Evolutionary conservation across 2,329 filamentous ascomycete genomes (phyloP).

Genomic region (Aspergillus vadensis): DNA sequence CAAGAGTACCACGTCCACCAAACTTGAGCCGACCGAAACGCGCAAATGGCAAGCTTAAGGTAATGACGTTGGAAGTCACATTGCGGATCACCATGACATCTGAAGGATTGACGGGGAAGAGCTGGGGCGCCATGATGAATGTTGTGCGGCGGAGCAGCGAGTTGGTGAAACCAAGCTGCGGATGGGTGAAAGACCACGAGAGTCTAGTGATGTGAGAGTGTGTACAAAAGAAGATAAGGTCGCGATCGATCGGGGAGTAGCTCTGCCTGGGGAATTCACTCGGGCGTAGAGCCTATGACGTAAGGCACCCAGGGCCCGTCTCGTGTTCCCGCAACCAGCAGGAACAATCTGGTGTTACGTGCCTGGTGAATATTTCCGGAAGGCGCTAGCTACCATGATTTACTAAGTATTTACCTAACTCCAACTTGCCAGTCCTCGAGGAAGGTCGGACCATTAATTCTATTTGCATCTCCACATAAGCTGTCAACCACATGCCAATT

Average conservation of each 20-base stretch:
- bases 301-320: not conserved
- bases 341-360: not conserved
- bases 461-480: not conserved
- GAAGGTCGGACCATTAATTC: not conserved
- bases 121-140: slow-evolving; percentile 41
- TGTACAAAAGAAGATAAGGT: not conserved
- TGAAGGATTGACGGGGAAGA: slow-evolving; percentile 70
- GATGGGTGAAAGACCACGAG: not conserved
- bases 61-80: slow-evolving; percentile 70
- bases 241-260: not conserved
- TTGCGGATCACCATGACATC: slow-evolving; percentile 89
- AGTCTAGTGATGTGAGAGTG: not conserved
- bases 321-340: not conserved
- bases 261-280: not conserved
- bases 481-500: not conserved
- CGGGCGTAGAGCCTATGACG: not conserved
- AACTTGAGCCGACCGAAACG: slow-evolving; percentile 79
- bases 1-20: slow-evolving; percentile 83
- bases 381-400: not conserved
- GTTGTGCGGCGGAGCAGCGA: not conserved
- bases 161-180: not conserved
- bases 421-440: too few species aligned
- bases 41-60: slow-evolving; percentile 70
- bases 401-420: too few species aligned
- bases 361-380: not conserved